phyloP scores from a whole-genome alignment of 2,329 filamentous ascomycete species.

The Epichloe sp. region DNA sequence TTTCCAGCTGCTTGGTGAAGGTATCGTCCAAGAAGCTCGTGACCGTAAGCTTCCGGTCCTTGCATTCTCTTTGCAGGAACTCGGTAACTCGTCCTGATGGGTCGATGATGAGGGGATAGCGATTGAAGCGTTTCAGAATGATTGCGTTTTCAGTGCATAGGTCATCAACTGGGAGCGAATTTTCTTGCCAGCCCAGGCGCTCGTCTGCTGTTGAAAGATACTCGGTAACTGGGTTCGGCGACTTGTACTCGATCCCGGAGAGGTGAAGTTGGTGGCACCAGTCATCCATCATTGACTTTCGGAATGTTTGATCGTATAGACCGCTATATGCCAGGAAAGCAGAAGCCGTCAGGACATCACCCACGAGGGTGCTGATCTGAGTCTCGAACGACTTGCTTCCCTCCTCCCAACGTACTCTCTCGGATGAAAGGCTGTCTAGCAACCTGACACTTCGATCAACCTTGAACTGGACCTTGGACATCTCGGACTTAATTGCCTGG shows the following conservation, averaged over 20 bases:
- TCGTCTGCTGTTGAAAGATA: conserved; percentile 96
- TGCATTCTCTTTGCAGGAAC: conserved; percentile 89
- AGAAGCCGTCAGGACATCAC: conserved; percentile 90
- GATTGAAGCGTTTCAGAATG: conserved; percentile 92
- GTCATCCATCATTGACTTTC: conserved; percentile 94
- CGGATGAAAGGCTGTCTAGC: conserved; percentile 87
- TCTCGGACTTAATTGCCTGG: conserved; percentile 92
- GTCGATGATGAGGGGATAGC: conserved; percentile 96
- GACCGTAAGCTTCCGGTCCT: conserved; percentile 83
- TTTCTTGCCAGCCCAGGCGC: conserved; percentile 86
- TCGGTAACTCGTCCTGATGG: conserved; percentile 90
- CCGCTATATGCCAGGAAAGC: conserved; percentile 95
- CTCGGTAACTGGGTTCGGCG: conserved; percentile 86
- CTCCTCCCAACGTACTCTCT: conserved; percentile 87
- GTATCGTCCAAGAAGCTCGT: conserved; percentile 97
- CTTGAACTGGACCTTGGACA: conserved; percentile 94
- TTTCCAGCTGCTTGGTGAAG: conserved; percentile 96
- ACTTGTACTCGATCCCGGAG: conserved; percentile 89
- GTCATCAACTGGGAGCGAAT: conserved; percentile 87
- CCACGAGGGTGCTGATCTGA: conserved; percentile 91
- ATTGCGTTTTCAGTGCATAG: conserved; percentile 98
- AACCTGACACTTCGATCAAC: conserved; percentile 91
- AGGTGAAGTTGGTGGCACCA: conserved; percentile 88
- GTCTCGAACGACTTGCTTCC: conserved; percentile 97
- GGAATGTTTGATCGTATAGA: conserved; percentile 95